Base-by-base conservation (phyloP, 306 rosid genomes). In the Vigna radiata region DNA sequence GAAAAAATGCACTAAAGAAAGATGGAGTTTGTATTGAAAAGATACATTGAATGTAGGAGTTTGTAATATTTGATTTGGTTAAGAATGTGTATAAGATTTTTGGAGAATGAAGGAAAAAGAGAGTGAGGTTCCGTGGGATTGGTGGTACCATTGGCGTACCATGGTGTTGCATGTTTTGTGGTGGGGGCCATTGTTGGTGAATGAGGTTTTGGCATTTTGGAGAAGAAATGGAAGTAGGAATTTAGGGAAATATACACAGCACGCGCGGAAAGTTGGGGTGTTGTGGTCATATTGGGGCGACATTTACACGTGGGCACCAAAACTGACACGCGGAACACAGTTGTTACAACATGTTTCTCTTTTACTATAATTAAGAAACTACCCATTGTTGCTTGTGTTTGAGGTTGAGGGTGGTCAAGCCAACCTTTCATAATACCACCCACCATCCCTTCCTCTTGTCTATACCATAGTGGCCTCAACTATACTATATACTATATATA, bases 341-440 rank as follows among this genome's bases (percentile, higher is more conserved):
- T 67, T 77, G 50, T 63, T 53, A 33, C 17, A 19, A 1, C 3
- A 44, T 74, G 3, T 71, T 82, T 63, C 37, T 56, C 2, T 13
- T 61, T 61, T 25, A 12, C 1, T 27, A 33, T 33, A 33, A 33
- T 66, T 60, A 64, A 53, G 37, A 70, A 67, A 82, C 82, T 59
- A 54, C 78, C 74, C 73, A 9, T 41, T 41, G 16, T 67, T 73
- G 50, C 4, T 70, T 47, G 10, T 68, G 16, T 52, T 37, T 29
- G 52, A 10, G 67, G 54, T 49, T 70, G 55, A 44, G 16, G 49
- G 49, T 44, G 49, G 49, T 77, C 75, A 70, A 53, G 27, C 76
- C 76, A 48, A 70, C 72, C 74, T 67, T 65, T 81, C 70, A 84
- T 77, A 71, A 52, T 84, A 72, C 85, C 85, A 77, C 87, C 85